Evolutionary conservation across 2,329 filamentous ascomycete species (phyloP), one percentile per base, ranked within the genome.

Genomic region (Orbilia quercus): DNA sequence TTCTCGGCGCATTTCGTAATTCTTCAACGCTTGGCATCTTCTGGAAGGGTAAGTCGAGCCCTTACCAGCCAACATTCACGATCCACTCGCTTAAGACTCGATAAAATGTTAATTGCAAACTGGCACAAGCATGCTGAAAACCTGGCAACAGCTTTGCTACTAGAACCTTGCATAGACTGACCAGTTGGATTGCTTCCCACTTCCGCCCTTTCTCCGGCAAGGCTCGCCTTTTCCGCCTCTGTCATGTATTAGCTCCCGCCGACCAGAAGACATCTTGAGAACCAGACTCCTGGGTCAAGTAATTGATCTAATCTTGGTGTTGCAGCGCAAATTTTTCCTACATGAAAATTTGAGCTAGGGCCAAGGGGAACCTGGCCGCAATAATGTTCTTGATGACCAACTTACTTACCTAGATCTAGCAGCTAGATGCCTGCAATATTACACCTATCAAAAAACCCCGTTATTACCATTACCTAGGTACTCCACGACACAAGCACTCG

Each of bases 1-100:
- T 55, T 36, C 59, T 20, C 48, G 38, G 42, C 59, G 47, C 40
- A 72, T 54, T 64, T 64, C 53, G 36, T 50, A 64, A 48, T 58
- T 57, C 58, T 48, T 63, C 57, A 71, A 63, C 51, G 54, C 66
- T 65, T 72, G 67, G 67, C 67, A 48, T 65, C 60, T 72, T 64
- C 67, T 54, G 60, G 67, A 72, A 72, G 53, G 67, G 67, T 60
- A 72, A 72, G 51, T 72, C 67, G 59, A 72, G 40, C 67, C 66
- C 57, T 45, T 50, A 59, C 44, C 54, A 65, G 59, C 59, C 47
- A 64, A 58, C 20, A 45, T 64, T 72, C 67, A 65, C 53, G 59
- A 72, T 65, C 67, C 67, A 72, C 67, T 72, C 67, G 60, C 67
- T 72, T 72, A 72, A 34, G 51, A 44, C 50, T 57, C 54, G 67